These are phyloP conservation scores for Quercus robur DNA, from an alignment of 306 rosid genomes.

Conservation along the genomic window DNA sequence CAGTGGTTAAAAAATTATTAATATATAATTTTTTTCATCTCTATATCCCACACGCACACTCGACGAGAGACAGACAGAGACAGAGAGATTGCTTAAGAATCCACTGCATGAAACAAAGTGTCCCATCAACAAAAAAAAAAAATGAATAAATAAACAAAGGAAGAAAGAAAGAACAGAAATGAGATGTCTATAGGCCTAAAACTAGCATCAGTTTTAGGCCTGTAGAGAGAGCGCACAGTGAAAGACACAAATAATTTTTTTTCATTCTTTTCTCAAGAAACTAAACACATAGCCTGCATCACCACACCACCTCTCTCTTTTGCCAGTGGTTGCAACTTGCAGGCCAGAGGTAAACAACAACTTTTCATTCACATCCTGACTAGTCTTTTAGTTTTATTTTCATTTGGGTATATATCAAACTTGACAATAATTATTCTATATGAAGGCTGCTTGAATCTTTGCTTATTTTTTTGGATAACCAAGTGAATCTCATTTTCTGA, in stretches of 20 bases:
- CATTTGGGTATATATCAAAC: not conserved
- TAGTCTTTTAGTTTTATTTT: not conserved
- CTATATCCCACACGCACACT: too few relatives aligned
- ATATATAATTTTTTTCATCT: too few relatives aligned
- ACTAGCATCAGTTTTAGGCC: constrained; percentile 1
- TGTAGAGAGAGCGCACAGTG: not conserved
- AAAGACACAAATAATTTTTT: too few relatives aligned
- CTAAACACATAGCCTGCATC: not conserved
- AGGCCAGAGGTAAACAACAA: constrained; percentile 3
- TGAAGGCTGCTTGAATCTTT: not conserved
- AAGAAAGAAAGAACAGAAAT: not conserved
- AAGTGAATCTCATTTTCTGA: not conserved
- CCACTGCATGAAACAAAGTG: constrained; percentile 18
- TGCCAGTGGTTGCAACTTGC: not conserved
- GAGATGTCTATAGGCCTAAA: not conserved
- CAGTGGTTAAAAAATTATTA: constrained; percentile 5
- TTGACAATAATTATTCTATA: too few relatives aligned
- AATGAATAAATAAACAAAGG: too few relatives aligned
- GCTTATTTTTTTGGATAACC: too few relatives aligned
- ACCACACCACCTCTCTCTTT: not conserved
- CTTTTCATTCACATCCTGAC: constrained; percentile 1
- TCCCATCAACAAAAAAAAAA: too few relatives aligned
- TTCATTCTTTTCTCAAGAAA: not conserved
- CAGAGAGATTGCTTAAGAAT: constrained; percentile 12
- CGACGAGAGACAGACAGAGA: not conserved